Conservation (phyloP, 495 filamentous ascomycete species). For the Penicillium goetzii region DNA sequence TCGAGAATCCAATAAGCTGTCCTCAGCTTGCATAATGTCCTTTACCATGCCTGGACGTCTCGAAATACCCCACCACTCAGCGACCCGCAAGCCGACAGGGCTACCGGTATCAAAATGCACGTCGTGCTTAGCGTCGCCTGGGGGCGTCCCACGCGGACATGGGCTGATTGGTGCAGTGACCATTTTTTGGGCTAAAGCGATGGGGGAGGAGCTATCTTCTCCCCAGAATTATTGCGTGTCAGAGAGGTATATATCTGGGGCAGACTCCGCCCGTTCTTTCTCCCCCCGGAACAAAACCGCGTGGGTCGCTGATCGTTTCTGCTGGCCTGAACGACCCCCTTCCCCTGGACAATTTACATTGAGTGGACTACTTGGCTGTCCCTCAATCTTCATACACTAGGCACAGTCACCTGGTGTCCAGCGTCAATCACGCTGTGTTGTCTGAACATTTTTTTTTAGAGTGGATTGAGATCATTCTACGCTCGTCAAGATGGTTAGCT, state of each 20-base stretch:
- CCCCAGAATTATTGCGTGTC: slow-evolving; percentile 9
- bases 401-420: neutral
- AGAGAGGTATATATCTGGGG: slow-evolving; percentile 28
- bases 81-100: slow-evolving; percentile 22
- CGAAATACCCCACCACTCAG: slow-evolving; percentile 41
- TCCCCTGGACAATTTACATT: neutral
- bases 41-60: slow-evolving; percentile 22
- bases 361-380: neutral
- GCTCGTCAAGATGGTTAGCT: slow-evolving; percentile 26
- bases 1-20: slow-evolving; percentile 21
- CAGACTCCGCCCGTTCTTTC: slow-evolving; percentile 14
- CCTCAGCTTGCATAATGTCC: neutral
- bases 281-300: slow-evolving; percentile 9
- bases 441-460: neutral
- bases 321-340: slow-evolving; percentile 1
- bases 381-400: neutral
- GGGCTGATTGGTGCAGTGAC: slow-evolving; percentile 22
- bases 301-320: slow-evolving; percentile 6
- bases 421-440: neutral
- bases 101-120: slow-evolving; percentile 27
- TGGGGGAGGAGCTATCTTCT: slow-evolving; percentile 5
- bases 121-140: slow-evolving; percentile 28
- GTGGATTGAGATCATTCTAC: neutral
- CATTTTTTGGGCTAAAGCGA: slow-evolving; percentile 20
- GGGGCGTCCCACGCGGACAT: slow-evolving; percentile 19